Conservation (phyloP, 2,329 filamentous ascomycete genomes). For the Pseudogymnoascus sp. region DNA sequence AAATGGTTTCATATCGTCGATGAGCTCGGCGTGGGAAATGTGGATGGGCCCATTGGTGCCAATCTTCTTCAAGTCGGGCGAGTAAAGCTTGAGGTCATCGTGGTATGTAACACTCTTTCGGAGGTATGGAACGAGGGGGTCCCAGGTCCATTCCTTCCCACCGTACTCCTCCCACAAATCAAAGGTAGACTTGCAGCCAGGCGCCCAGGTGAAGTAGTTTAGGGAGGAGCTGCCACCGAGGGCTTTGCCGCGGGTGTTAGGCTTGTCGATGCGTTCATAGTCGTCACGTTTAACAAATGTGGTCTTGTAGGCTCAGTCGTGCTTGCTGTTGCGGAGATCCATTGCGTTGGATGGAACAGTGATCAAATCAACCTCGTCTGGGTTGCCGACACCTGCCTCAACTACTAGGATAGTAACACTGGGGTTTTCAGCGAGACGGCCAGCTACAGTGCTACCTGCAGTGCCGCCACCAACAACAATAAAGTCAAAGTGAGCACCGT, state of each 20-base stretch:
- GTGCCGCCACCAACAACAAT: conserved; percentile 38
- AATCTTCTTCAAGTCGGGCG: conserved; percentile 41
- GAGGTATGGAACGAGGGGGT: conserved; percentile 43
- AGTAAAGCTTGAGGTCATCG: conserved; percentile 42
- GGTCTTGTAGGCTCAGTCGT: conserved; percentile 56
- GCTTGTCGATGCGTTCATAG: conserved; percentile 55
- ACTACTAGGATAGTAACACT: conserved; percentile 41
- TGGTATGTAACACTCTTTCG: conserved; percentile 52
- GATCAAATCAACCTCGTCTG: conserved; percentile 43
- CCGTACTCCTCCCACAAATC: conserved; percentile 42
- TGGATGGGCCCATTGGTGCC: conserved; percentile 46
- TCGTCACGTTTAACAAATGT: conserved; percentile 52
- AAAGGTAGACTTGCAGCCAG: conserved; percentile 49
- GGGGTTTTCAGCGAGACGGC: conserved; percentile 44
- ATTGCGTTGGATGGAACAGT: conserved; percentile 47
- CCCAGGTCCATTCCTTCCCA: conserved; percentile 49
- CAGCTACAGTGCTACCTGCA: conserved; percentile 42
- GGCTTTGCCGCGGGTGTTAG: conserved; percentile 42
- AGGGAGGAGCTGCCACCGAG: conserved; percentile 45
- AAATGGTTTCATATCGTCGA: conserved; percentile 46
- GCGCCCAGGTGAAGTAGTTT: conserved; percentile 61
- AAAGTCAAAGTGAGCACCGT: conserved; percentile 33
- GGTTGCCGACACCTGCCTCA: conserved; percentile 42
- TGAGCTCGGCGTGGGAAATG: conserved; percentile 47
- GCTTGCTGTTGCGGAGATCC: conserved; percentile 45